Evolutionary conservation across 1,284 basidiomycete genomes (phyloP).

Genomic region (Singerocomus inundabilis): DNA sequence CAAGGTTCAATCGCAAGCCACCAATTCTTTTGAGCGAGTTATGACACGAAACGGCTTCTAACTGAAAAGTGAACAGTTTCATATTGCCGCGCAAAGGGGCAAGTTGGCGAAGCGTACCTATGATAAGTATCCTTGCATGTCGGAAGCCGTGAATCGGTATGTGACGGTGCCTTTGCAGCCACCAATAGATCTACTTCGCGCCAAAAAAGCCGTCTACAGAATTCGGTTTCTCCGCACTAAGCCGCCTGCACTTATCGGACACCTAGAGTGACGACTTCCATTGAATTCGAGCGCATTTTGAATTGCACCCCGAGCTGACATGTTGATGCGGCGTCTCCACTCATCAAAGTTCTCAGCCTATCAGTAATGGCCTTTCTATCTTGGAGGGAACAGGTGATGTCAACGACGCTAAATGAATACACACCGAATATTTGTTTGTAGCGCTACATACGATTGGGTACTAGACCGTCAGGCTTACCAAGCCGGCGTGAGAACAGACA

Average conservation of each 20-base stretch:
- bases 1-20: no score
- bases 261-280: not conserved
- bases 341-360: not conserved
- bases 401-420: not conserved
- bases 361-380: not conserved
- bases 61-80: no score
- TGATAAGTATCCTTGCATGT: no score
- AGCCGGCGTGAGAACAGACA: not conserved
- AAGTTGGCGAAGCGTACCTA: no score
- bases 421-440: conserved; percentile 1
- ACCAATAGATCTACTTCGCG: no score
- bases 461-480: not conserved
- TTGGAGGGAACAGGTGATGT: not conserved
- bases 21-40: no score
- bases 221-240: no score
- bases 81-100: no score
- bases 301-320: not conserved
- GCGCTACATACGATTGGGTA: conserved; percentile 1
- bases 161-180: no score
- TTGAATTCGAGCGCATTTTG: not conserved
- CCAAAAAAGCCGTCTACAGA: no score
- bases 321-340: not conserved
- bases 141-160: no score
- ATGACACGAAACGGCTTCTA: no score
- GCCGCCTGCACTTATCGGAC: not conserved